Base-by-base conservation (phyloP, 768 basidiomycete species). In the Kwoniella mangroviensis region DNA sequence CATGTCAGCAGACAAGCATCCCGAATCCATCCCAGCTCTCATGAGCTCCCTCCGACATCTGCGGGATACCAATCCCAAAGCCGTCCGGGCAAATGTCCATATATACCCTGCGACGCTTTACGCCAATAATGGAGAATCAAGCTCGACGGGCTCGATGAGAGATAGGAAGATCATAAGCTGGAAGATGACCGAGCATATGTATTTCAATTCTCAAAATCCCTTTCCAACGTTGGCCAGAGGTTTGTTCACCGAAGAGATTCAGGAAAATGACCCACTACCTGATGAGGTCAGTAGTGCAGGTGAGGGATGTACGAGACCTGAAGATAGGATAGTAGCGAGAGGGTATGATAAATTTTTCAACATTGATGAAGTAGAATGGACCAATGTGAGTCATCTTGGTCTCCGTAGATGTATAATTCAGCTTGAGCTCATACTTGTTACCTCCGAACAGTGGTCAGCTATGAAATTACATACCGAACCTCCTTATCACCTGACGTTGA, bases 261-360 rank as follows among this genome's bases (percentile, higher is more conserved):
- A 74, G 43, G 68, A 75, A 60, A 75, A 65, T 4, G 75, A 76
- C 26, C 51, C 61, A 7, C 60, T 77, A 54, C 76, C 81, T 40
- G 62, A 65, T 57, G 62, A 64, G 42, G 68, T 57, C 42, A 84
- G 81, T 53, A 80, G 86, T 12, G 68, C 28, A 49, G 63, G 75
- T 70, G 58, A 80, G 43, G 62, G 54, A 22, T 58, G 60, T 24
- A 67, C 54, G 9, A 62, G 71, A 28, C 75, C 73, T 1, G 69
- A 76, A 54, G 78, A 84, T 57, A 73, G 84, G 24, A 94, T 99
- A 67, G 89, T 97, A 1, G 91, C 88, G 0, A 85, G 97, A 56
- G 97, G 96, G 0, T 98, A 99, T 80, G 97, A 98, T 85, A 99
- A 99, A 85, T 98, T 99, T 84, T 98, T 98, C 86, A 98, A 97